Base-by-base conservation (phyloP, 2,329 filamentous ascomycete species). In the Coniochaeta pulveracea region DNA sequence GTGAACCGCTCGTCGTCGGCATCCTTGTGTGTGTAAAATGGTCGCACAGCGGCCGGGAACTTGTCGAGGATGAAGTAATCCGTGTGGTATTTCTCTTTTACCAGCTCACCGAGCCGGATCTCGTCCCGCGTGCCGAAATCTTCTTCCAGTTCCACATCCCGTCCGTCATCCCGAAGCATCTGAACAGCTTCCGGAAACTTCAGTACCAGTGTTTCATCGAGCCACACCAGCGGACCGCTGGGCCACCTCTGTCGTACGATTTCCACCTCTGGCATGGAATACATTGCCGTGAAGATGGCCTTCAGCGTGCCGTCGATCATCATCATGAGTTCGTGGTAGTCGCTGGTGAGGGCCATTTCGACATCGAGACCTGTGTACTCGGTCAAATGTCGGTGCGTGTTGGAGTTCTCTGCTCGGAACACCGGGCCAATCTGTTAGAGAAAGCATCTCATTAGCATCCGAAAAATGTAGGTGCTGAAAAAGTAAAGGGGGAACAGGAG, bases 1-100 rank as follows among this genome's bases (percentile, higher is more conserved):
- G 88, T 95, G 52, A 77, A 75, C 21, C 70, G 66, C 10, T 72
- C 64, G 47, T 93, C 74, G 11, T 78, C 64, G 2, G 79, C 71
- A 41, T 93, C 84, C 18, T 80, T 80, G 72, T 93, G 88, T 2
- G 88, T 85, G 51, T 95, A 94, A 58, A 95, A 94, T 0, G 88
- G 88, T 26, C 88, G 75, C 3, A 84, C 88, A 6, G 76, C 79
- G 15, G 74, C 64, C 1, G 88, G 88, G 63, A 95, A 95, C 50
- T 93, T 93, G 67, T 95, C 88, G 25, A 95, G 69, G 41, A 95
- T 80, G 57, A 91, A 95, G 61, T 93, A 94, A 48, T 95, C 88
- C 1, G 88, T 93, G 35, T 74, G 67, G 48, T 81, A 91, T 59
- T 88, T 86, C 50, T 93, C 75, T 58, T 83, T 89, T 48, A 95